phyloP scores from a whole-genome alignment of 495 filamentous ascomycete genomes.

The Lepidopterella palustris region DNA sequence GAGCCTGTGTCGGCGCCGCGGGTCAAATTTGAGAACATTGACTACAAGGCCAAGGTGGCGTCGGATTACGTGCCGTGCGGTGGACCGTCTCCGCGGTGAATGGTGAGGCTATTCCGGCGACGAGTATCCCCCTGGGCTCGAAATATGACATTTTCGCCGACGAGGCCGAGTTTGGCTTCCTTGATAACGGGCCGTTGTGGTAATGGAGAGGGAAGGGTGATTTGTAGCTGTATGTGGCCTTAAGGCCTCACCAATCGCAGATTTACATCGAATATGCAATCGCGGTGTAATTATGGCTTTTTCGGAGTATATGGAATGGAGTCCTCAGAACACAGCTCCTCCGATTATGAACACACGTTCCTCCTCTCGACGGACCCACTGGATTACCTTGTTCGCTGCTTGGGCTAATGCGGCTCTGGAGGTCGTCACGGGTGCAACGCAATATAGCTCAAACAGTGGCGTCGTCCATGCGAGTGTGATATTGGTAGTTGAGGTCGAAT shows the following conservation, averaged over 20 bases:
- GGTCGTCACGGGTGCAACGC: constrained; percentile 73
- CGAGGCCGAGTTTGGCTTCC: constrained; percentile 9
- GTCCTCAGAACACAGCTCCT: constrained; percentile 58
- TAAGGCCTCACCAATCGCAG: no score
- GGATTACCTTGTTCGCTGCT: constrained; percentile 76
- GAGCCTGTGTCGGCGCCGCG: not conserved
- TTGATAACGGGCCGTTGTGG: constrained; percentile 1
- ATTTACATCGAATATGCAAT: no score
- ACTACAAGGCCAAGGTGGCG: not conserved
- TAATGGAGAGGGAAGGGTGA: not conserved
- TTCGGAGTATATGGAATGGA: not conserved
- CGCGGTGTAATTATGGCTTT: not conserved
- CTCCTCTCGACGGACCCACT: constrained; percentile 87
- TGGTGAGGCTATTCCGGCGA: no score
- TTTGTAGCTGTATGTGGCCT: no score
- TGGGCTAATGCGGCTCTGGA: constrained; percentile 73
- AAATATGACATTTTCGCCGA: constrained; percentile 7
- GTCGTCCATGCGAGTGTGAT: constrained; percentile 86
- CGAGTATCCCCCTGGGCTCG: not conserved
- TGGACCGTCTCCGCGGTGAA: not conserved
- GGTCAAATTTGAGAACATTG: not conserved
- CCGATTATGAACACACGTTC: constrained; percentile 93
- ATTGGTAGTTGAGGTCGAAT: constrained; percentile 64
- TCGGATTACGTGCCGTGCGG: no score
- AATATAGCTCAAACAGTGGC: constrained; percentile 87